Evolutionary conservation across 148 eudicot species (phyloP).

Genomic region (Gaultheria prostrata): DNA sequence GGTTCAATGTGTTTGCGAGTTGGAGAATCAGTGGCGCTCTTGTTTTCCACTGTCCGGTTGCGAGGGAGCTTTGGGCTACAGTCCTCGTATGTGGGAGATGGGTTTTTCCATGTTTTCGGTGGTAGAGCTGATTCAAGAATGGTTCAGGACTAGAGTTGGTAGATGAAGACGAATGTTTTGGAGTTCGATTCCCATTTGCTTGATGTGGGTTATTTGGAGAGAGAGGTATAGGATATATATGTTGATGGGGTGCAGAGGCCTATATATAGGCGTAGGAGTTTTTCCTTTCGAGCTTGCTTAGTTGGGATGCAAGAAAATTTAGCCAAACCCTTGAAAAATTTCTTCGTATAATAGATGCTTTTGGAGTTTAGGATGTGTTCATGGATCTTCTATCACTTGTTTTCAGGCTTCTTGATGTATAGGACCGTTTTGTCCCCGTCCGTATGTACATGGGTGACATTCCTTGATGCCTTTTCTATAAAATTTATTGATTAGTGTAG

Average conservation of each 20-base stretch:
- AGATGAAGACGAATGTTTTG: neutral
- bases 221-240: neutral
- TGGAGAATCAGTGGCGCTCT: neutral
- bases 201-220: neutral
- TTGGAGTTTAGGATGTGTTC: neutral
- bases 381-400: neutral
- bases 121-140: neutral
- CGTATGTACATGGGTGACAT: neutral
- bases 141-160: neutral
- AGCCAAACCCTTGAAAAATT: neutral
- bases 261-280: neutral
- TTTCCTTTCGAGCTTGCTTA: neutral
- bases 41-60: neutral
- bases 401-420: neutral
- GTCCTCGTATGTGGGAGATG: neutral
- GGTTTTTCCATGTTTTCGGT: neutral
- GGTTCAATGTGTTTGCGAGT: neutral
- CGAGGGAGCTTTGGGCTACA: neutral
- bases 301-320: neutral
- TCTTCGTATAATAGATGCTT: neutral
- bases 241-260: neutral
- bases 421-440: neutral
- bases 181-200: neutral
- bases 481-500: neutral
- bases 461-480: neutral